phyloP scores from a whole-genome alignment of 306 rosid genomes.

The Trifolium repens region DNA sequence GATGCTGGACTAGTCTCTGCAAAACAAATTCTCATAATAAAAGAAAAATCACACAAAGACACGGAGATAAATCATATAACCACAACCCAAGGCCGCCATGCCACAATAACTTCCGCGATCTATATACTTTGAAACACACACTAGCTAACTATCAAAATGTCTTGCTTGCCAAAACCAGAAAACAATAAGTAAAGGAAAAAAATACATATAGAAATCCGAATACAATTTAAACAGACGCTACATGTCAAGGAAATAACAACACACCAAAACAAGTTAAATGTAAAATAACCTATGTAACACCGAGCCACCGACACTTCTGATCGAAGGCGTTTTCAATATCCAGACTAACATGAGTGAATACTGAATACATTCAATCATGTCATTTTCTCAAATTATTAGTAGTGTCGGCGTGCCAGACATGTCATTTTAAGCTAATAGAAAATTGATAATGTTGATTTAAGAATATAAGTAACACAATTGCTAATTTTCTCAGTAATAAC shows the following conservation, averaged over 20 bases:
- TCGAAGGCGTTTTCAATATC: too few relatives aligned
- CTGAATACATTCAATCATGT: too few relatives aligned
- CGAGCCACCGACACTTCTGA: background rate
- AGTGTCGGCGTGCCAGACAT: too few relatives aligned
- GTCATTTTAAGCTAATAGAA: background rate
- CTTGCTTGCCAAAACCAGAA: constrained; percentile 22
- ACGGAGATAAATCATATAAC: background rate
- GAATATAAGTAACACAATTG: background rate
- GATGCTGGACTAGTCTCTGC: constrained; percentile 96
- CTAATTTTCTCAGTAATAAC: background rate
- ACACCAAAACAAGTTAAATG: constrained; percentile 10
- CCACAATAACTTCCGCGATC: constrained; percentile 7
- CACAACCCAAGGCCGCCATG: constrained; percentile 9
- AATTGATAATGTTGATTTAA: background rate
- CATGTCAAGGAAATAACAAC: background rate
- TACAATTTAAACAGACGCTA: background rate
- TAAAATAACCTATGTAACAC: background rate
- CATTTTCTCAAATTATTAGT: too few relatives aligned
- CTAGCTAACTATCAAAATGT: constrained; percentile 1
- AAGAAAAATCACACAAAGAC: constrained; percentile 34
- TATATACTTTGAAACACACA: background rate
- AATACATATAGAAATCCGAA: background rate
- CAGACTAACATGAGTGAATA: too few relatives aligned
- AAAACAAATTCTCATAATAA: constrained; percentile 47
- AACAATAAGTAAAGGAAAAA: background rate